Percentiles rank a stretch among this genome's conserved stretches.
Evolutionary conservation across 2,329 filamentous ascomycete species (phyloP).

Genomic region (Salinomyces thailandicus): DNA sequence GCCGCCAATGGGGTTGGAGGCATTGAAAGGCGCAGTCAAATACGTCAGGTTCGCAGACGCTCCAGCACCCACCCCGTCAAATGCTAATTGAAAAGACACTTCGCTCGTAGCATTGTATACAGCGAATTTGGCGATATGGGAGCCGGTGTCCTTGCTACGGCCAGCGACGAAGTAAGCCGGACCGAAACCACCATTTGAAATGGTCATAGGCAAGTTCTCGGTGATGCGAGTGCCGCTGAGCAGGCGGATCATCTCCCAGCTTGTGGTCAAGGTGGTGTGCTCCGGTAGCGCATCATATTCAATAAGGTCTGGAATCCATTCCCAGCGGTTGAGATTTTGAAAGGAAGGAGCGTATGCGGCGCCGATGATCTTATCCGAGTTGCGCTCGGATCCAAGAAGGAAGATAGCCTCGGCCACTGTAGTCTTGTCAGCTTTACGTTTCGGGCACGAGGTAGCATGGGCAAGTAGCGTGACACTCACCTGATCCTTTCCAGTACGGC

Average conservation of each 20-base stretch:
- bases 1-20: constrained; percentile 26
- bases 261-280: constrained; percentile 22
- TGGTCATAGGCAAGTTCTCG: constrained; percentile 33
- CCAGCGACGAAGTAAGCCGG: constrained; percentile 40
- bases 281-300: constrained; percentile 31
- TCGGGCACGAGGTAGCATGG: no score
- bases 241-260: constrained; percentile 29
- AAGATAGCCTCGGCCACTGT: constrained; percentile 56
- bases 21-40: constrained; percentile 28
- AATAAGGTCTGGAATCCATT: constrained; percentile 29
- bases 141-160: constrained; percentile 26
- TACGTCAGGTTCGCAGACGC: constrained; percentile 32
- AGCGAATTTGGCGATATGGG: constrained; percentile 37
- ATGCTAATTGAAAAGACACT: constrained; percentile 27
- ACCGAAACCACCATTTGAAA: constrained; percentile 27
- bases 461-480: not conserved
- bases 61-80: constrained; percentile 27
- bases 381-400: constrained; percentile 55
- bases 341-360: constrained; percentile 36
- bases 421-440: no score
- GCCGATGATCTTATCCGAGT: constrained; percentile 48
- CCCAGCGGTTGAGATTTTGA: constrained; percentile 21
- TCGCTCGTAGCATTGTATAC: constrained; percentile 38
- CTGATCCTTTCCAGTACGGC: not conserved
- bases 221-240: constrained; percentile 37